A percentile compares a stretch with the other conserved stretches of the same genome.
phyloP scores from a whole-genome alignment of 352 stramenopile species.

The Phytophthora megakarya region DNA sequence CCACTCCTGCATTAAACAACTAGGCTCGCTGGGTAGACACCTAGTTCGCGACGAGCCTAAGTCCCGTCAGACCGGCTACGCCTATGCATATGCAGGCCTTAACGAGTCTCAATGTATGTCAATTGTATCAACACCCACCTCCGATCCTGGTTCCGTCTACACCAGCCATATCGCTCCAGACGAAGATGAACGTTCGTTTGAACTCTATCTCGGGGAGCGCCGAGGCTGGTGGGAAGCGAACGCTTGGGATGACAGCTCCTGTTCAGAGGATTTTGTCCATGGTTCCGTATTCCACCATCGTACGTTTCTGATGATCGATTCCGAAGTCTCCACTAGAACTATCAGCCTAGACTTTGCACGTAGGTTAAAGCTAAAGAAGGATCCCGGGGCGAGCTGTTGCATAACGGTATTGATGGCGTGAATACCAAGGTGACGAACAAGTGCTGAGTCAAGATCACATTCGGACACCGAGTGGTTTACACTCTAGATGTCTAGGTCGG shows the following conservation, averaged over 20 bases:
- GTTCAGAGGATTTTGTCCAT: too few species aligned
- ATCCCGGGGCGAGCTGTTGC: slow-evolving; percentile 11
- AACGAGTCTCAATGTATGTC: too few species aligned
- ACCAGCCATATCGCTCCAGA: too few species aligned
- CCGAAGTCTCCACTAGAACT: slow-evolving; percentile 30
- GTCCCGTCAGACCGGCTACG: slow-evolving; percentile 1
- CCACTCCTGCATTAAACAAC: slow-evolving; percentile 18
- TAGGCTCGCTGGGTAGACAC: slow-evolving; percentile 18
- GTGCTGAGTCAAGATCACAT: slow-evolving; percentile 29
- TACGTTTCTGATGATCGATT: slow-evolving; percentile 21
- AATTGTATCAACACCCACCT: too few species aligned
- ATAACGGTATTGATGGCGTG: neutral
- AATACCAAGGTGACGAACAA: slow-evolving; percentile 15
- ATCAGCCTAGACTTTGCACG: slow-evolving; percentile 35
- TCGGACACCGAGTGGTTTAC: too few species aligned
- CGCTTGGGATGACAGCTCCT: too few species aligned
- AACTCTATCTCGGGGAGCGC: too few species aligned
- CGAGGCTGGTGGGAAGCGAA: too few species aligned
- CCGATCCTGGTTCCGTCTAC: too few species aligned
- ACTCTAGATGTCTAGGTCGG: slow-evolving; percentile 39
- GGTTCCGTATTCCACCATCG: too few species aligned
- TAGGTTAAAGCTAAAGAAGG: slow-evolving; percentile 23
- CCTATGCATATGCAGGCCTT: slow-evolving; percentile 8
- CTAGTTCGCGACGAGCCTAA: too few species aligned
- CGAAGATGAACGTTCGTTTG: too few species aligned